These are phyloP conservation scores for Geosmithia morbida DNA, from an alignment of 2,329 filamentous ascomycete species.

Conservation along the genomic window DNA sequence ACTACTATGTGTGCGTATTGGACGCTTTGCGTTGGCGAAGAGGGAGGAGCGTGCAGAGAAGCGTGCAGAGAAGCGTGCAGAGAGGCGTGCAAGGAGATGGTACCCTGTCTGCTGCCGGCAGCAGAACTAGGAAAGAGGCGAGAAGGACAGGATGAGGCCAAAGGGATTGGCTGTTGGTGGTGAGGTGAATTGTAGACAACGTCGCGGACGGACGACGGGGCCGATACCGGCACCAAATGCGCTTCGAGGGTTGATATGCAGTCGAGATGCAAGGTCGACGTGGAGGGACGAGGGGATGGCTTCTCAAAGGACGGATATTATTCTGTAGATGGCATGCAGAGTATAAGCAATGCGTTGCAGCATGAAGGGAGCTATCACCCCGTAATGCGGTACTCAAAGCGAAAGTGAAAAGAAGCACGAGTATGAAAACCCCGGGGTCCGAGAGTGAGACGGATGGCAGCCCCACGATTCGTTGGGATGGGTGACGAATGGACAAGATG, in stretches of 20 bases:
- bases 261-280: conserved; percentile 3
- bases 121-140: not conserved
- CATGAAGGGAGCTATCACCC: too few relatives aligned
- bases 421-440: too few relatives aligned
- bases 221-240: not conserved
- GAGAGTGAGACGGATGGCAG: too few relatives aligned
- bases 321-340: not conserved
- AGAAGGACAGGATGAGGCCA: not conserved
- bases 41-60: not conserved
- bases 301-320: not conserved
- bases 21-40: not conserved
- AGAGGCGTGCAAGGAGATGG: too few relatives aligned
- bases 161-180: not conserved
- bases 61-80: too few relatives aligned
- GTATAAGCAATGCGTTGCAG: not conserved
- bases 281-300: not conserved
- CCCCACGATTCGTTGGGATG: not conserved
- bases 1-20: not conserved
- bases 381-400: too few relatives aligned
- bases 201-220: not conserved
- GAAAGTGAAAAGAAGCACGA: too few relatives aligned
- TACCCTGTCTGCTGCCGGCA: not conserved
- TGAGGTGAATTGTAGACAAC: not conserved
- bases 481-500: not conserved
- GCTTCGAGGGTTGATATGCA: not conserved